Conservation (phyloP, 163 green algal species). For the Scenedesmus sp. region DNA sequence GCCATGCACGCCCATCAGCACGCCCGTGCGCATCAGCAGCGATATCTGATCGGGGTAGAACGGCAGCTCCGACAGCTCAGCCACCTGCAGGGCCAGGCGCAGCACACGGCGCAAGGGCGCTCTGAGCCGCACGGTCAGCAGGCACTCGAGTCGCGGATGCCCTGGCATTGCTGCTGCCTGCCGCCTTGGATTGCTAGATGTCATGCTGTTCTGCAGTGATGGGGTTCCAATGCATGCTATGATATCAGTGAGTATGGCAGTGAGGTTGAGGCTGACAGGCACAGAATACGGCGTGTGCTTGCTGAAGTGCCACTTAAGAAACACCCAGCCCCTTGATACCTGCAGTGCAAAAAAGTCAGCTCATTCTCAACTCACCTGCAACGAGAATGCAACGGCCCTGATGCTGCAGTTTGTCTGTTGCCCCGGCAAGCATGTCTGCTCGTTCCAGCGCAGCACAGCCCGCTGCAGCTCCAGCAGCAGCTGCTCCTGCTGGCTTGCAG, state of each 20-base stretch:
- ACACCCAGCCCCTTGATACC: background rate
- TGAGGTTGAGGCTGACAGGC: too few relatives aligned
- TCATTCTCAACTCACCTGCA: slow-evolving; percentile 21
- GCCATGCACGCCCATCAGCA: slow-evolving; percentile 51
- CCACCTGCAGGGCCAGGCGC: slow-evolving; percentile 1
- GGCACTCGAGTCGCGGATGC: too few relatives aligned
- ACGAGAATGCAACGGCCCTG: slow-evolving; percentile 1
- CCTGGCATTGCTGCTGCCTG: too few relatives aligned
- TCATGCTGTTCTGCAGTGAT: background rate
- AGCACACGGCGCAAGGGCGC: background rate
- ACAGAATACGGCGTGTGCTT: too few relatives aligned
- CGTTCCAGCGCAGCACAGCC: slow-evolving; percentile 41
- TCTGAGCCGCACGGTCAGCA: background rate
- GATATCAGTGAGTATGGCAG: too few relatives aligned
- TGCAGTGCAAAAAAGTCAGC: background rate
- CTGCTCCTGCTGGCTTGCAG: background rate
- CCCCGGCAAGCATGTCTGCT: slow-evolving; percentile 28
- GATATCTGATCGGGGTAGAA: slow-evolving; percentile 50
- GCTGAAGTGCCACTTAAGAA: too few relatives aligned
- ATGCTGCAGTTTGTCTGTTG: background rate
- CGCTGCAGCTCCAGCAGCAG: slow-evolving; percentile 35
- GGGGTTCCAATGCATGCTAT: background rate
- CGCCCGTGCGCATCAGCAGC: slow-evolving; percentile 34
- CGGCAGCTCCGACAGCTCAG: slow-evolving; percentile 46
- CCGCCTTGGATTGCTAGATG: too few relatives aligned